Evolutionary conservation across 768 basidiomycete genomes (phyloP).

Genomic region (Tricholoma sp.): DNA sequence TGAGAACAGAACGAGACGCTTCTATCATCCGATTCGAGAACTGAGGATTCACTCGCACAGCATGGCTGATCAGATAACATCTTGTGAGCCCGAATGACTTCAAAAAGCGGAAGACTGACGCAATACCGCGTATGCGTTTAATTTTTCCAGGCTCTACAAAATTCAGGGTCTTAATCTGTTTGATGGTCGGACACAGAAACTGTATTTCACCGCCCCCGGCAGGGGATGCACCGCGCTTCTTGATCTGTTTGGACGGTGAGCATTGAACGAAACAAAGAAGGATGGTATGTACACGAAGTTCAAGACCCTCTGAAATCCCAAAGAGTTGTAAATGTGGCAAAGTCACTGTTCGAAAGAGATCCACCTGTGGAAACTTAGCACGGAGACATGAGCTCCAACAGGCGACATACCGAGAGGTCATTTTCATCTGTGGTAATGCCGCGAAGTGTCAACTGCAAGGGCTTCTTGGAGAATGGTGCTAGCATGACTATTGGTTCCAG

Average conservation of each 20-base stretch:
- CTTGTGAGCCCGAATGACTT: not conserved
- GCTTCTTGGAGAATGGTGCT: conserved; percentile 88
- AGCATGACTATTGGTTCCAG: conserved; percentile 87
- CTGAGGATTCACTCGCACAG: conserved; percentile 94
- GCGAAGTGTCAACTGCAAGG: conserved; percentile 71
- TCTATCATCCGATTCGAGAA: conserved; percentile 99
- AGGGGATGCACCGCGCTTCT: conserved; percentile 89
- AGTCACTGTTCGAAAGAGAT: conserved; percentile 85
- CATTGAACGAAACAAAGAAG: not conserved
- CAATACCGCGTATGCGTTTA: conserved; percentile 91
- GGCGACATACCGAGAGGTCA: conserved; percentile 71
- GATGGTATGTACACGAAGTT: conserved; percentile 61
- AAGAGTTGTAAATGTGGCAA: conserved; percentile 88
- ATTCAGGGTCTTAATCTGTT: conserved; percentile 87
- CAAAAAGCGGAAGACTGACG: conserved; percentile 49
- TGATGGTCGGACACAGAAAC: conserved; percentile 89
- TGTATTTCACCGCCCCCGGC: conserved; percentile 91
- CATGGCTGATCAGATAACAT: conserved; percentile 55
- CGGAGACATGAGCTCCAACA: not conserved
- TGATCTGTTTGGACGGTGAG: conserved; percentile 52
- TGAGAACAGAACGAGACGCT: conserved; percentile 84
- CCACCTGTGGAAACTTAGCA: conserved; percentile 50
- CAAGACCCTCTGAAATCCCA: conserved; percentile 85
- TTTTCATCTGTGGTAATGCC: conserved; percentile 92
- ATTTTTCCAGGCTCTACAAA: conserved; percentile 91